phyloP scores from a whole-genome alignment of 1,284 basidiomycete species.

The Agroathelia rolfsii region DNA sequence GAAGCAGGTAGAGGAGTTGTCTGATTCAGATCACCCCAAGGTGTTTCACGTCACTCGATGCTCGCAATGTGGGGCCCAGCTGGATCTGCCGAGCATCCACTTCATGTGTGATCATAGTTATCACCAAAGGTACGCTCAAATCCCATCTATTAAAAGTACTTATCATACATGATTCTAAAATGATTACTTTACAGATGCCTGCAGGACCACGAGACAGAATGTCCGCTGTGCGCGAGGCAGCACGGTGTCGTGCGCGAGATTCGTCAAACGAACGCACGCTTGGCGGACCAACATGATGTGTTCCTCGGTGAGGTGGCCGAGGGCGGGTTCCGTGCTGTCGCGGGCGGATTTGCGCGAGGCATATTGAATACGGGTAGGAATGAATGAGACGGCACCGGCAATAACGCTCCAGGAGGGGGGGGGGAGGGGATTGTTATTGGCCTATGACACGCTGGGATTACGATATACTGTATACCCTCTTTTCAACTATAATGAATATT shows the following conservation, averaged over 20 bases:
- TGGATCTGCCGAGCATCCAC: conserved; percentile 89
- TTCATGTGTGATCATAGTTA: conserved; percentile 99
- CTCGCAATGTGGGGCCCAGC: conserved; percentile 75
- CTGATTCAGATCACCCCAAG: conserved; percentile 65
- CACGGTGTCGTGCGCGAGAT: conserved; percentile 89
- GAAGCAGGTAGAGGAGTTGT: conserved; percentile 73
- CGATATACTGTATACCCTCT: too few species aligned
- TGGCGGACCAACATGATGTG: conserved; percentile 82
- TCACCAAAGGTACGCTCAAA: conserved; percentile 78
- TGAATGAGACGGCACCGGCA: conserved; percentile 18
- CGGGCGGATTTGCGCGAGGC: conserved; percentile 71
- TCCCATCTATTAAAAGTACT: conserved; percentile 4
- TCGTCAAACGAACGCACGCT: conserved; percentile 69
- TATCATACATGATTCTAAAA: conserved; percentile 2
- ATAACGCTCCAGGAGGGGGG: too few species aligned
- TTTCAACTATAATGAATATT: too few species aligned
- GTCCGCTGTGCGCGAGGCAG: conserved; percentile 77
- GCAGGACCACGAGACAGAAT: conserved; percentile 79
- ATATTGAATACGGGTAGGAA: conserved; percentile 43
- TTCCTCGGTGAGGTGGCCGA: conserved; percentile 82
- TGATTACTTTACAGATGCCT: conserved; percentile 48
- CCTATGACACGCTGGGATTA: too few species aligned
- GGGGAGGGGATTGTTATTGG: too few species aligned
- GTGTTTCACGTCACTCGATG: conserved; percentile 94
- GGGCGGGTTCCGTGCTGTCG: conserved; percentile 74